Conservation (phyloP, 2,329 filamentous ascomycete genomes). For the Ceratocystis variospora region DNA sequence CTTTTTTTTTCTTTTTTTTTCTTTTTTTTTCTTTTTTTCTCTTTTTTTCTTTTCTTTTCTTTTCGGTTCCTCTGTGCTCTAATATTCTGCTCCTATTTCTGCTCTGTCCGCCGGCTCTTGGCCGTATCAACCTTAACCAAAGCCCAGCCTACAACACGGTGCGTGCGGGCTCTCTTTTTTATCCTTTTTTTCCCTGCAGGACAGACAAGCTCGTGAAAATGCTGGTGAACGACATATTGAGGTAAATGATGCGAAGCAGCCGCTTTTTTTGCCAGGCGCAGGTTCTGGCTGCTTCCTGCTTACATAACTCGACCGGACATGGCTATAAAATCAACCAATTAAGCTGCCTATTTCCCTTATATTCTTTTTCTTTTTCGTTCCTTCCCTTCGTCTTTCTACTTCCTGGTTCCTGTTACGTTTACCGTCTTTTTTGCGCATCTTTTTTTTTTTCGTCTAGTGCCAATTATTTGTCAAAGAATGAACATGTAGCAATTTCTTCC, state of each 20-base stretch:
- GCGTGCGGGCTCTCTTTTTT: background rate
- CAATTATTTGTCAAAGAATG: background rate
- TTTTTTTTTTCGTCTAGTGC: background rate
- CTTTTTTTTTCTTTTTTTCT: background rate
- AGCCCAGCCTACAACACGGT: background rate
- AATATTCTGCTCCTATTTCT: background rate
- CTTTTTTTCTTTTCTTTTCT: background rate
- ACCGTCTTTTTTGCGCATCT: background rate
- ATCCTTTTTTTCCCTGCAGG: background rate
- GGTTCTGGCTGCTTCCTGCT: background rate
- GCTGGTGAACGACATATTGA: too few relatives aligned
- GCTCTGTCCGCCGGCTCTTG: background rate
- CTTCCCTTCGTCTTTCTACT: background rate
- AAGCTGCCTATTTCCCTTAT: background rate
- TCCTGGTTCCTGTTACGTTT: slow-evolving; percentile 1
- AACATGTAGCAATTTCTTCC: background rate
- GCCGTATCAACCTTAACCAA: background rate
- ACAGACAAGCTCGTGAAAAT: background rate
- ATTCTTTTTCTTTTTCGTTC: background rate
- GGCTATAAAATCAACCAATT: background rate
- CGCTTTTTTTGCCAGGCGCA: background rate
- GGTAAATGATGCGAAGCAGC: background rate
- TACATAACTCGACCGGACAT: background rate
- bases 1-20: background rate
- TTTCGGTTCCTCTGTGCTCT: background rate